Base-by-base conservation (phyloP, 2,329 filamentous ascomycete genomes). In the Corniculantispora saksenae region DNA sequence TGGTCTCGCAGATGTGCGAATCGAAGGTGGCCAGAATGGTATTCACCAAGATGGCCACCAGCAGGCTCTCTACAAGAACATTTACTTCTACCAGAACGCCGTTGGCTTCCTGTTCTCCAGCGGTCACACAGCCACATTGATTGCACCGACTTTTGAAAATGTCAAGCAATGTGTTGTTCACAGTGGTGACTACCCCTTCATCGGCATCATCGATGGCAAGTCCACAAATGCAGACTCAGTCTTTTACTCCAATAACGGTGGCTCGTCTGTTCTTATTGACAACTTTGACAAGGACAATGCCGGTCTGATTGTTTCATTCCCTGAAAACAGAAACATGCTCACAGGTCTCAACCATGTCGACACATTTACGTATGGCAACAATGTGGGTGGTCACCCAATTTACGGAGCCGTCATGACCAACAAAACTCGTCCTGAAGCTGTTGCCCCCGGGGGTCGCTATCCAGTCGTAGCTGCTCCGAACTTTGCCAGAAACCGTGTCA, bases 31-130 rank as follows among this genome's bases (percentile, higher is more conserved):
- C 8, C 76, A 77, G 75, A 79, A 79, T 56, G 79, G 79, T 55
- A 78, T 81, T 67, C 78, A 74, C 74, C 74, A 80, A 59, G 69
- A 79, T 66, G 78, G 78, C 5, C 79, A 81, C 63, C 79, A 81
- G 65, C 80, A 81, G 66, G 78, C 78, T 2, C 68, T 77, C 2
- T 81, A 78, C 68, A 81, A 81, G 71, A 74, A 72, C 68, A 78
- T 82, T 40, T 77, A 79, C 69, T 81, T 81, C 65, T 79, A 70
- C 68, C 73, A 79, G 40, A 80, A 80, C 67, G 79, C 75, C 0
- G 69, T 80, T 10, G 80, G 71, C n/a, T 67, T 73, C 61, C 66
- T 72, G 64, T 69, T 74, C 64, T 65, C 51, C 48, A 68, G 66
- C 7, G 80, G 78, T 3, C 71, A 72, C 56, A 80, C 79, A 43